Evolutionary conservation across 176 grass and related monocot genomes (phyloP).

Genomic region (Triticum turgidum): DNA sequence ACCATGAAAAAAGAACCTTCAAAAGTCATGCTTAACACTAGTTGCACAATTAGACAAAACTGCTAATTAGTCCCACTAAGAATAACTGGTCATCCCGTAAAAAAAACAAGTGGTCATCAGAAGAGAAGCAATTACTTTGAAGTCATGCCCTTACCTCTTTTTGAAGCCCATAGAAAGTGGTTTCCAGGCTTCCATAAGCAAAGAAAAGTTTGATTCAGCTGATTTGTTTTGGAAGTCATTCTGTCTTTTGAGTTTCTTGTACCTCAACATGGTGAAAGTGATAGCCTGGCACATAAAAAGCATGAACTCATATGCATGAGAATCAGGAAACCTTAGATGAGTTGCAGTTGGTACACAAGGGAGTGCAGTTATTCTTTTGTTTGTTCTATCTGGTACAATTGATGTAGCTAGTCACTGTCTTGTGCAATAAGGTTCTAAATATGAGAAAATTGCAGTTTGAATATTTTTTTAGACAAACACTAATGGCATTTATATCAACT

Average conservation of each 20-base stretch:
- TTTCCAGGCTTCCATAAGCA: constrained; percentile 96
- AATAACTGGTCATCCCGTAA: neutral
- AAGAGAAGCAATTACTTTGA: neutral
- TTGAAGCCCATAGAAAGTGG: constrained; percentile 96
- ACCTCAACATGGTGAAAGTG: constrained; percentile 80
- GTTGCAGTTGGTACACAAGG: constrained; percentile 7
- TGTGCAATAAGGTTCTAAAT: neutral
- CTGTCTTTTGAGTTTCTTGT: constrained; percentile 75
- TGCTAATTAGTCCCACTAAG: neutral
- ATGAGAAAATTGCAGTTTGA: neutral
- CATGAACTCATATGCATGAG: neutral
- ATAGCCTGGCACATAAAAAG: constrained; percentile 63
- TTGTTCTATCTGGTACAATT: neutral
- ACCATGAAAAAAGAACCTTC: neutral
- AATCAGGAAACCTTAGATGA: constrained; percentile 3
- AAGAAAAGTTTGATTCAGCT: constrained; percentile 61
- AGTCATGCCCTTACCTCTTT: constrained; percentile 59
- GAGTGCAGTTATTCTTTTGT: neutral
- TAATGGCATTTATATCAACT: constrained; percentile 2
- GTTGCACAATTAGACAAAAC: neutral
- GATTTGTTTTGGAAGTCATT: constrained; percentile 34
- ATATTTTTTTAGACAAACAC: constrained; percentile 17
- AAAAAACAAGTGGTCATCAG: neutral
- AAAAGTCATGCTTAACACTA: constrained; percentile 1
- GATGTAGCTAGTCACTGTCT: neutral